A percentile compares a stretch with the other conserved stretches of the same genome.
phyloP scores from a whole-genome alignment of 306 rosid species.

The Betula pendula region DNA sequence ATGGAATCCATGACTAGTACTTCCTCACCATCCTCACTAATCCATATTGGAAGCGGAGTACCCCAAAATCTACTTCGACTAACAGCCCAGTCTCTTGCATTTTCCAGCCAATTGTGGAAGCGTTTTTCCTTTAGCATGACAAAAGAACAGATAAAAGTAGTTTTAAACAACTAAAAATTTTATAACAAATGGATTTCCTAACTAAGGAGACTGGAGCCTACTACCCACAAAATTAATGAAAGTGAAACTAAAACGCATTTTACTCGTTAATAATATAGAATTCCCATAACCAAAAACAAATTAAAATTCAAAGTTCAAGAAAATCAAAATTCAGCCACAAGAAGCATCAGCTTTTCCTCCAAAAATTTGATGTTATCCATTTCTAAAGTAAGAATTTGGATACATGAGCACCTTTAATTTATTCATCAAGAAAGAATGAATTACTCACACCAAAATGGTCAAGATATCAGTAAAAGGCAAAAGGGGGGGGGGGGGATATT shows the following conservation, averaged over 20 bases:
- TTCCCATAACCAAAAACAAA: background rate
- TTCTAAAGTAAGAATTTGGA: background rate
- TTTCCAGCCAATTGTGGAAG: conserved; percentile 98
- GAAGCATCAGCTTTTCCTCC: background rate
- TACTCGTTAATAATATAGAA: background rate
- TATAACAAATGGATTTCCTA: background rate
- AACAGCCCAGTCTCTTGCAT: conserved; percentile 99
- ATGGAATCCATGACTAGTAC: conserved; percentile 75
- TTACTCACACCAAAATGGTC: background rate
- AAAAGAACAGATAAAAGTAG: background rate
- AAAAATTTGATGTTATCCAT: background rate
- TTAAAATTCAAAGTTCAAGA: background rate
- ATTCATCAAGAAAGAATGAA: background rate
- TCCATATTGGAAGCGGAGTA: conserved; percentile 95
- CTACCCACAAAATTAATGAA: background rate
- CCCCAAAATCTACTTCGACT: conserved; percentile 99
- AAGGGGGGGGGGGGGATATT: too few relatives aligned
- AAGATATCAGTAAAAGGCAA: too few relatives aligned
- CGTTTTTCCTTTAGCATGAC: conserved; percentile 66
- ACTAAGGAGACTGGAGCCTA: background rate
- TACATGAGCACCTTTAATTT: background rate
- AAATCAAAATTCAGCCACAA: background rate
- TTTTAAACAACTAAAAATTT: background rate
- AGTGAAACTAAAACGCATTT: background rate
- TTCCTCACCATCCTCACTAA: conserved; percentile 88